Base-by-base conservation (phyloP, 1,284 basidiomycete species). In the Fomitiporia mediterranea region DNA sequence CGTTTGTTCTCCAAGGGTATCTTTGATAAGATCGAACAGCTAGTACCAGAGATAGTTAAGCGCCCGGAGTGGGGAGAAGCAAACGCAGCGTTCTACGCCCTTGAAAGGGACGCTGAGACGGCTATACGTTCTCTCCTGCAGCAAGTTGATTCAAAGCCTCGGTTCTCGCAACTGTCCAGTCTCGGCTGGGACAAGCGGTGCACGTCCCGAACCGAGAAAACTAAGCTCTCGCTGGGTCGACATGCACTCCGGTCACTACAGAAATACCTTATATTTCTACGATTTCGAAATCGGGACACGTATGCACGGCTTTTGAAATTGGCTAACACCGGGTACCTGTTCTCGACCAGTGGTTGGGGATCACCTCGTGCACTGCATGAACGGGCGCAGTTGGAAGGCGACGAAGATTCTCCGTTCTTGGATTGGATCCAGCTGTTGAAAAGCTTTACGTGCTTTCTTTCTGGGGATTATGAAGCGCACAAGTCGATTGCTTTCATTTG, bases 241-340 rank as follows among this genome's bases (percentile, higher is more conserved):
- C 67, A 66, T 28, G 65, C 66, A 13, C 62, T 72, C 8, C 71
- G 74, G 46, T 64, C 63, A 21, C 61, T 82, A 1, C 69, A 76
- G 15, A 75, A 74, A 58, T 83, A 77, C 61, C 72, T 82, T 47
- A 68, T 74, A 7, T 81, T 83, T 57, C 66, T 83, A 1, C 74
- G 80, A 23, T 83, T 80, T 59, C 71, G 81, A 13, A 83, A 83
- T 57, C 74, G 78, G 61, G 64, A 68, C 6, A 70, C 69, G 19
- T 83, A 80, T 60, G 62, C 63, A 11, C 64, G 72, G 35, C 32
- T 58, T 6, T 35, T 58, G 44, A 44, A 55, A 13, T 38, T 46
- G 17, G 52, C 57, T 5, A 44, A 38, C 27, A 34, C 27, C 19
- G 53, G 52, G 9, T 25, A 49, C 30, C 56, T 56, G 19, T 56